A percentile compares a stretch with the other conserved stretches of the same genome.
Evolutionary conservation across 805 yeast species (phyloP).

Genomic region (Vanderwaltozyma verrucispora): DNA sequence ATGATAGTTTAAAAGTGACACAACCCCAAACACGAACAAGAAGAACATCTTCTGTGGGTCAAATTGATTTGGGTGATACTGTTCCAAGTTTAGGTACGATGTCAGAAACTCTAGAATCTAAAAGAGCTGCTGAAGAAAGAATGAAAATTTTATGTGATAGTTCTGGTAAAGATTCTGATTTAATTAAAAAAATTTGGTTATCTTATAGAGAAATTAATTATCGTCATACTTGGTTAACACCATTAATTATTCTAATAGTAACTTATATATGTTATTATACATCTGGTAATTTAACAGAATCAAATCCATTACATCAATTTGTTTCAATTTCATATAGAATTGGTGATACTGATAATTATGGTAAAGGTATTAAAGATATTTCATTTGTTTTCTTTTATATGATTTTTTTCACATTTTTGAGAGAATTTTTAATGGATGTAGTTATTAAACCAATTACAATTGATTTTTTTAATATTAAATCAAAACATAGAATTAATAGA

Average conservation of each 20-base stretch:
- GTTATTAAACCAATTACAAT: constrained; percentile 61
- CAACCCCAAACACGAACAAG: constrained; percentile 13
- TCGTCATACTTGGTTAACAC: constrained; percentile 55
- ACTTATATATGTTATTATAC: constrained; percentile 34
- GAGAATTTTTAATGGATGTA: constrained; percentile 80
- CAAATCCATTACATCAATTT: constrained; percentile 49
- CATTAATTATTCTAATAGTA: constrained; percentile 35
- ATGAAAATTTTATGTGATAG: constrained; percentile 9
- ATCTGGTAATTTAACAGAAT: constrained; percentile 41
- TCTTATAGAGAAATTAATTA: constrained; percentile 43
- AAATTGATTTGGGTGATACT: constrained; percentile 59
- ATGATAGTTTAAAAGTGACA: not conserved
- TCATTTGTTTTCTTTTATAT: constrained; percentile 65
- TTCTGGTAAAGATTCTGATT: constrained; percentile 34
- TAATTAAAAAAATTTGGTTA: constrained; percentile 40
- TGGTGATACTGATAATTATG: constrained; percentile 51
- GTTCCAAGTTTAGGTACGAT: constrained; percentile 58
- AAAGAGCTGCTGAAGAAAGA: constrained; percentile 27
- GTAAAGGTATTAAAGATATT: constrained; percentile 72
- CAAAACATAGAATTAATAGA: constrained; percentile 43
- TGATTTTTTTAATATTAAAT: constrained; percentile 25
- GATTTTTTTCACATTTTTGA: constrained; percentile 69
- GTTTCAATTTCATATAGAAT: constrained; percentile 50
- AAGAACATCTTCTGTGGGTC: constrained; percentile 60
- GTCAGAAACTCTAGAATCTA: constrained; percentile 36